Percentiles rank a stretch among this genome's conserved stretches.
Evolutionary conservation across 2,329 filamentous ascomycete species (phyloP).

Genomic region (Hypoxylon sp.): DNA sequence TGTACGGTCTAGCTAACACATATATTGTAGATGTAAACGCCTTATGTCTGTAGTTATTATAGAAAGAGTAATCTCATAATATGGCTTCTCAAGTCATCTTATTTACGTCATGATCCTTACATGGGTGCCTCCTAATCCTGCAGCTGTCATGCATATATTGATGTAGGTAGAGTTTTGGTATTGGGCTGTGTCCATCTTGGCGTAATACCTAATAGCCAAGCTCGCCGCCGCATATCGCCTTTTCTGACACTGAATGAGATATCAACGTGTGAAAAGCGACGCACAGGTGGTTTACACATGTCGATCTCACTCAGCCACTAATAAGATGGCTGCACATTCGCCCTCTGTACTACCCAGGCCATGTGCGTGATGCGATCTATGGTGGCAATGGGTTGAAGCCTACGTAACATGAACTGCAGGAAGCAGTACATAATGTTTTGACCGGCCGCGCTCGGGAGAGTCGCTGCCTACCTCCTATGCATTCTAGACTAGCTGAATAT

Average conservation of each 20-base stretch:
- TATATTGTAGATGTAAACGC: neutral
- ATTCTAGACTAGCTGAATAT: neutral
- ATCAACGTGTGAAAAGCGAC: neutral
- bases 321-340: slow-evolving; percentile 6
- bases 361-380: neutral
- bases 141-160: neutral
- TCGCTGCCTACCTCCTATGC: neutral
- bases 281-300: neutral
- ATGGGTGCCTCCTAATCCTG: neutral
- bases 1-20: neutral
- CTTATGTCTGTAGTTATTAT: neutral
- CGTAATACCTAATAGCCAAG: neutral
- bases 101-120: neutral
- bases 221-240: neutral
- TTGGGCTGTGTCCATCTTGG: neutral
- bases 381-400: slow-evolving; percentile 11
- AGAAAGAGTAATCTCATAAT: neutral
- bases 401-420: neutral
- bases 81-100: neutral
- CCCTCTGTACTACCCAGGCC: neutral
- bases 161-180: neutral
- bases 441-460: neutral
- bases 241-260: slow-evolving; percentile 1
- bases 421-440: neutral
- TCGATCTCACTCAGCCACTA: slow-evolving; percentile 3